Evolutionary conservation across 257 asterid genomes (phyloP).

Genomic region (Solanum sitiens): DNA sequence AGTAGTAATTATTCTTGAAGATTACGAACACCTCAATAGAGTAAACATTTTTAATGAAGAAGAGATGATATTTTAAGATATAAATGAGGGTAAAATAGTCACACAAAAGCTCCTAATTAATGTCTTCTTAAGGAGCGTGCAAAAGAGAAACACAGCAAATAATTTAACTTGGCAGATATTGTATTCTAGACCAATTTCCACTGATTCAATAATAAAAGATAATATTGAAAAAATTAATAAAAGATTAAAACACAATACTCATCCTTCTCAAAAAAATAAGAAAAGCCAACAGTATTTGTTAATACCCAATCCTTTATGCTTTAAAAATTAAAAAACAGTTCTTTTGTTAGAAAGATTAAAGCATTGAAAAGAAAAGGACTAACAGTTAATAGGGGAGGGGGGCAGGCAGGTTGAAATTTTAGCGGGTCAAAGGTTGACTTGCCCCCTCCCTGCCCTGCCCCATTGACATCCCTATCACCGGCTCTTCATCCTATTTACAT

Average conservation of each 20-base stretch:
- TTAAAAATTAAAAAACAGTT: too few relatives aligned
- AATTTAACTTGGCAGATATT: not conserved
- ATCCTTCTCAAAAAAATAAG: not conserved
- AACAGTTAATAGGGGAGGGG: not conserved
- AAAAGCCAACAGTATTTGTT: not conserved
- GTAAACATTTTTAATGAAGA: too few relatives aligned
- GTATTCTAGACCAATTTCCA: not conserved
- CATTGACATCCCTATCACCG: not conserved
- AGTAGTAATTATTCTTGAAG: not conserved
- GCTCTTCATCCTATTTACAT: not conserved
- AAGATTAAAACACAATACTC: not conserved
- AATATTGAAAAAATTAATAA: too few relatives aligned
- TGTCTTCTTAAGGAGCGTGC: too few relatives aligned
- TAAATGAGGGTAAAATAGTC: too few relatives aligned
- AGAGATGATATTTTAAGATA: too few relatives aligned
- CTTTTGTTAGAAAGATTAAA: not conserved
- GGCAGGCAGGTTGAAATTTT: not conserved
- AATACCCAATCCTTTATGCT: not conserved
- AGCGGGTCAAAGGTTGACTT: not conserved
- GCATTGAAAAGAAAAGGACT: not conserved
- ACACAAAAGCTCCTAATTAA: too few relatives aligned
- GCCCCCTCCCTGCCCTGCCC: not conserved
- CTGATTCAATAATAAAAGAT: not conserved
- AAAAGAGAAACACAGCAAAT: too few relatives aligned
- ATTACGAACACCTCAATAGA: not conserved